Evolutionary conservation across 768 basidiomycete species (phyloP), one percentile per base, ranked within the genome.

Genomic region (Dacryopinax spathularia): DNA sequence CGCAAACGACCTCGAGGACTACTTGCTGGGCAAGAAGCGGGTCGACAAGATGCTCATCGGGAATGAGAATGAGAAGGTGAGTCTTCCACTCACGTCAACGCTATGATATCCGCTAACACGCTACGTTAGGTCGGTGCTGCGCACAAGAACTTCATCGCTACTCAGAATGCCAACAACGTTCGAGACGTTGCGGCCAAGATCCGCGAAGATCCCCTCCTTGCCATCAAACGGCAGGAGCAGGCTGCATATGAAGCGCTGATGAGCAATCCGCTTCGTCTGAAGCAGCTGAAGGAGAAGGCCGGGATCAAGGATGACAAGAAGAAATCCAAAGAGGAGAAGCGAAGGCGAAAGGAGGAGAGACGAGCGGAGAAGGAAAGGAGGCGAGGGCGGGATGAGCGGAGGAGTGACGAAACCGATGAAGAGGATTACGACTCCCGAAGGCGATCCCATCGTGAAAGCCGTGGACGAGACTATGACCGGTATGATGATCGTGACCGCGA

Each of bases 221-320:
- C 89, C 15, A 98, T 99, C 77, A 98, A 97, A 75, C 89, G 93
- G 72, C 95, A 97, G 70, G 95, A 99, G 74, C 93, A 96, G 71
- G 87, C 89, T 7, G 89, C 92, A 6, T 88, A 92, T 68, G 84
- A 96, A 67, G 83, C 90, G 1, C 77, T 96, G 36, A 80, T 90
- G 77, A 83, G 87, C 59, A 93, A 94, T 69, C 91, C 91, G 33
- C 81, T 91, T 33, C 89, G 89, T 25, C 76, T 93, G 48, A 83
- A 85, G 63, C 85, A 90, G 72, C 75, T 93, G 78, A 85, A 89
- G 73, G 84, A 88, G 72, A 80, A 84, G 36, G 85, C 85, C 62
- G 90, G 90, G n/a, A 83, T 91, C 60, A 86, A 87, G 70, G 79
- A 84, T 4, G 65, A 66, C 27, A 88, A 89, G 77, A 87, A 87